These are phyloP conservation scores for Brettanomyces naardenensis DNA, from an alignment of 805 yeast genomes.

Conservation along the genomic window DNA sequence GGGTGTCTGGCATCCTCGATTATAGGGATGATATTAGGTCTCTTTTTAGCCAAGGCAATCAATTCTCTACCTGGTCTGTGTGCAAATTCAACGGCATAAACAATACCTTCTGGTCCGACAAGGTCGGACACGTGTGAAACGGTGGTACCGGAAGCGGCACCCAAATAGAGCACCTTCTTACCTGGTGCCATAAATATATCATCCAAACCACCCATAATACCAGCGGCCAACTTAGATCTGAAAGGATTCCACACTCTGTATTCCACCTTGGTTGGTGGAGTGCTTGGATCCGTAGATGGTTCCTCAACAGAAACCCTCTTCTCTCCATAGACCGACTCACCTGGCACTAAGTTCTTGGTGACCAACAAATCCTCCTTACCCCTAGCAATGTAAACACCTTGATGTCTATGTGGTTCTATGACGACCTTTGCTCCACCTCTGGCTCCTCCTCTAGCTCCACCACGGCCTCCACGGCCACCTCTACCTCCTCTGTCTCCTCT, in stretches of 20 bases:
- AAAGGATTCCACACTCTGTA: slow-evolving; percentile 99
- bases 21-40: slow-evolving; percentile 98
- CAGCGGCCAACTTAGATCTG: slow-evolving; percentile 99
- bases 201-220: slow-evolving; percentile 99
- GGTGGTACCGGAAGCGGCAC: slow-evolving; percentile 99
- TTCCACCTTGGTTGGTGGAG: slow-evolving; percentile 88
- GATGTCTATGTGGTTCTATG: slow-evolving; percentile 98
- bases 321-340: slow-evolving; percentile 98
- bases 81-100: slow-evolving; percentile 97
- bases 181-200: slow-evolving; percentile 97
- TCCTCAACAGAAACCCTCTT: slow-evolving; percentile 92
- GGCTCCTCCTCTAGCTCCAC: slow-evolving; percentile 75
- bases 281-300: slow-evolving; percentile 81
- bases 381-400: slow-evolving; percentile 98
- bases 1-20: slow-evolving; percentile 99
- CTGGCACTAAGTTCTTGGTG: slow-evolving; percentile 95
- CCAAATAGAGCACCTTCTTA: slow-evolving; percentile 91
- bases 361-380: slow-evolving; percentile 98
- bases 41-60: slow-evolving; percentile 99
- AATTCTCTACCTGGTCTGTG: slow-evolving; percentile 99
- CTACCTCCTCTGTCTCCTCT: slow-evolving; percentile 47
- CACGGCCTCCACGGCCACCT: slow-evolving; percentile 54
- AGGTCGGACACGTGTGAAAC: slow-evolving; percentile 97
- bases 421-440: slow-evolving; percentile 92
- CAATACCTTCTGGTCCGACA: slow-evolving; percentile 98